Base-by-base conservation (phyloP, 345 rosid species). In the Salix arbutifolia region DNA sequence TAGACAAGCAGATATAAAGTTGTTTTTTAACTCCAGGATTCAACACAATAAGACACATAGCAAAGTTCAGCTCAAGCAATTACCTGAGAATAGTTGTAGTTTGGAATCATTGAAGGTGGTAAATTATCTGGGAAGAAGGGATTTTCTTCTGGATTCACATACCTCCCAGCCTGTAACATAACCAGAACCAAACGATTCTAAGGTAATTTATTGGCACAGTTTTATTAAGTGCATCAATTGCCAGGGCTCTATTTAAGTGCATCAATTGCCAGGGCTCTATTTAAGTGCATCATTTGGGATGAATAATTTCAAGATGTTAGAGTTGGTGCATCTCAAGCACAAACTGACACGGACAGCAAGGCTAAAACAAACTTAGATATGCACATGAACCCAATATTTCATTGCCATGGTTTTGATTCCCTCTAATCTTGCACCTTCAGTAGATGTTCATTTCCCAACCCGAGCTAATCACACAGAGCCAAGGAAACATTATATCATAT, bases 81-180 rank as follows among this genome's bases (percentile, higher is more conserved):
- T 81, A 90, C 99, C 91, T 28, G 72, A 33, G 92, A 80, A 85
- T 85, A 88, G 33, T 82, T 77, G 72, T 70, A 66, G 7, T 79
- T 38, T 19, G 91, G 88, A 37, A 88, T 79, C 17, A 82, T 12
- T 1, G 89, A 76, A 8, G 65, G 73, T 40, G 97, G 97, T 61
- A 89, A 78, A 52, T 61, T 67, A 2, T 88, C 89, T 4, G 92
- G 92, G 78, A 92, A 95, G 87, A 92, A 95, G 28, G 97, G 92
- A 79, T 82, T 85, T 81, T 95, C 99, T 86, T 91, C 94, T 5
- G 97, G 96, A 65, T 87, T 89, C 50, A 71, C 89, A 69, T 90
- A 95, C 80, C 97, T 89, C 67, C 97, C 97, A 9, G 84, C 88
- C 97, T 95, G 84, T 50, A 68, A 52, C 72, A 73, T 65, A 67